These are phyloP conservation scores for Penicillium sp. DNA, from an alignment of 2,329 filamentous ascomycete genomes.

Conservation along the genomic window DNA sequence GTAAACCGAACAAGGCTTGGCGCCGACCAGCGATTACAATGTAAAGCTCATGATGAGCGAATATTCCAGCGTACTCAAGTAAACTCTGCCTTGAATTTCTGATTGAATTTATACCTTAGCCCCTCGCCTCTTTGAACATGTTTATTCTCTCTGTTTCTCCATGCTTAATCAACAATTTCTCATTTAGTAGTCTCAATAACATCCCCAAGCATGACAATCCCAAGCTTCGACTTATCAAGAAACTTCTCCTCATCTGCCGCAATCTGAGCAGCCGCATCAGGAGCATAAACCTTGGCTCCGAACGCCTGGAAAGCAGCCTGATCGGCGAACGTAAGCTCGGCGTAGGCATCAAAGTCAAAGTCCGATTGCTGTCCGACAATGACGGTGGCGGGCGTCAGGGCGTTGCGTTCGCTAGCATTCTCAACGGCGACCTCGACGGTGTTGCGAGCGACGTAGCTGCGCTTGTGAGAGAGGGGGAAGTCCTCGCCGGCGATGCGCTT, in stretches of 20 bases:
- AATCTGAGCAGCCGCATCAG: slow-evolving; percentile 18
- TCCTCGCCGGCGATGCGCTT: slow-evolving; percentile 20
- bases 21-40: not conserved
- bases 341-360: slow-evolving; percentile 24
- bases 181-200: slow-evolving; percentile 12
- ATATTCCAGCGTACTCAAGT: not conserved
- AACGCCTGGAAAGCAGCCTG: slow-evolving; percentile 20
- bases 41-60: too few species aligned
- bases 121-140: not conserved
- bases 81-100: not conserved
- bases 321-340: slow-evolving; percentile 22
- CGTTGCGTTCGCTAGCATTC: slow-evolving; percentile 16
- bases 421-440: slow-evolving; percentile 7
- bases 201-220: slow-evolving; percentile 14
- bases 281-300: slow-evolving; percentile 13
- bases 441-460: slow-evolving; percentile 21
- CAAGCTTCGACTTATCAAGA: slow-evolving; percentile 19
- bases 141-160: not conserved
- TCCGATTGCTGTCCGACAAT: slow-evolving; percentile 21
- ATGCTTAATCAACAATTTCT: not conserved
- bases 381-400: slow-evolving; percentile 19
- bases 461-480: slow-evolving; percentile 23
- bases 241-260: slow-evolving; percentile 25
- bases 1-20: not conserved
- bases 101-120: not conserved